Conservation (phyloP, 116 monocot genomes). For the Cymodocea nodosa region DNA sequence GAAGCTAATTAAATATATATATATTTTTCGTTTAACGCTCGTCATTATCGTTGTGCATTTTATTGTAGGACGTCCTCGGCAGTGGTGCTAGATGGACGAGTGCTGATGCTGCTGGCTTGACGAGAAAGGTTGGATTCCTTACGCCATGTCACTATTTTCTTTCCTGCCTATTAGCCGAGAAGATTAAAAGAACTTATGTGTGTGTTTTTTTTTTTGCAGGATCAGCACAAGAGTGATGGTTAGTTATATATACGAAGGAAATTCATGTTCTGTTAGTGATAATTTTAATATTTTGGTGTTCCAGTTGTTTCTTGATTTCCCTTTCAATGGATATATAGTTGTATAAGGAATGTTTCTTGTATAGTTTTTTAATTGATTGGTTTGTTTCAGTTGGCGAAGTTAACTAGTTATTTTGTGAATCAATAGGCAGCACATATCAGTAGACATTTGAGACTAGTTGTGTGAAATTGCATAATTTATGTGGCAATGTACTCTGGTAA, state of each 20-base stretch:
- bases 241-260: neutral
- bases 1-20: too few species aligned
- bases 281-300: neutral
- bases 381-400: too few species aligned
- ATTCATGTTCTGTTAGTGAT: neutral
- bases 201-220: conserved; percentile 1
- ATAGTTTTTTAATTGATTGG: neutral
- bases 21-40: too few species aligned
- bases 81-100: neutral
- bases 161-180: neutral
- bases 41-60: neutral
- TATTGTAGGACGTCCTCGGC: neutral
- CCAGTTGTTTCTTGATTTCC: neutral
- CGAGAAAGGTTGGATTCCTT: neutral
- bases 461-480: too few species aligned
- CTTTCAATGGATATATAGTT: neutral
- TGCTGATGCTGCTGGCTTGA: neutral
- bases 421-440: too few species aligned
- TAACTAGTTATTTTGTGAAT: too few species aligned
- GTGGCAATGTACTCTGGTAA: too few species aligned
- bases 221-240: neutral
- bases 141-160: neutral
- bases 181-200: neutral
- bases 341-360: neutral
- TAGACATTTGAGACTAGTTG: too few species aligned